These are phyloP conservation scores for Cryptosporidium andersoni DNA, from an alignment of 169 alveolate species.

Conservation along the genomic window DNA sequence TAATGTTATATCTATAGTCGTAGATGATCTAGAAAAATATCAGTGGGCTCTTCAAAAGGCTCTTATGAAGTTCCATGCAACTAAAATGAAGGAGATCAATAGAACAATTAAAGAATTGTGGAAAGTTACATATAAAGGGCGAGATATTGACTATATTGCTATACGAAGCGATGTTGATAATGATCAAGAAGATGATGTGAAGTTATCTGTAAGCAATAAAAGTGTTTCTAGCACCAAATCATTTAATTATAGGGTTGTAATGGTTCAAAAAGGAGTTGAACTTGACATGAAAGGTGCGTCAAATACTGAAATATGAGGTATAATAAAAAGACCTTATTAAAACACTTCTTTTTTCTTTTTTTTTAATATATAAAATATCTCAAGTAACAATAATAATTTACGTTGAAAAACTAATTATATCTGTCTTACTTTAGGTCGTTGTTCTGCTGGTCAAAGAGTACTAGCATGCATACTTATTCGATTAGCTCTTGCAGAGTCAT, in stretches of 20 bases:
- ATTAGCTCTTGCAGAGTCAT: conserved; percentile 98
- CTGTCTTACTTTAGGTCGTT: conserved; percentile 84
- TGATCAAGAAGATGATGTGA: conserved; percentile 21
- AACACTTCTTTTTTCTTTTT: not conserved
- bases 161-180: conserved; percentile 81
- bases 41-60: conserved; percentile 85
- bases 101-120: conserved; percentile 91
- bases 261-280: conserved; percentile 86
- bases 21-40: conserved; percentile 75
- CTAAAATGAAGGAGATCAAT: conserved; percentile 94
- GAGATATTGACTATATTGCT: conserved; percentile 92
- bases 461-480: conserved; percentile 96
- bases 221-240: conserved; percentile 74
- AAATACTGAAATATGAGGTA: not conserved
- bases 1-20: conserved; percentile 10
- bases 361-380: too few relatives aligned
- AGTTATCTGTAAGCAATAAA: conserved; percentile 48
- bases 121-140: conserved; percentile 94
- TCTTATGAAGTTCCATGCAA: conserved; percentile 83
- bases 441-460: conserved; percentile 98
- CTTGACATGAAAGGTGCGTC: conserved; percentile 87
- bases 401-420: too few relatives aligned
- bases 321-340: not conserved
- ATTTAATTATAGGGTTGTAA: conserved; percentile 83
- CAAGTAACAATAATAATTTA: too few relatives aligned